Percentiles rank a stretch among this genome's conserved stretches.
phyloP scores from a whole-genome alignment of 2,329 filamentous ascomycete species.

The Ciborinia camelliae region DNA sequence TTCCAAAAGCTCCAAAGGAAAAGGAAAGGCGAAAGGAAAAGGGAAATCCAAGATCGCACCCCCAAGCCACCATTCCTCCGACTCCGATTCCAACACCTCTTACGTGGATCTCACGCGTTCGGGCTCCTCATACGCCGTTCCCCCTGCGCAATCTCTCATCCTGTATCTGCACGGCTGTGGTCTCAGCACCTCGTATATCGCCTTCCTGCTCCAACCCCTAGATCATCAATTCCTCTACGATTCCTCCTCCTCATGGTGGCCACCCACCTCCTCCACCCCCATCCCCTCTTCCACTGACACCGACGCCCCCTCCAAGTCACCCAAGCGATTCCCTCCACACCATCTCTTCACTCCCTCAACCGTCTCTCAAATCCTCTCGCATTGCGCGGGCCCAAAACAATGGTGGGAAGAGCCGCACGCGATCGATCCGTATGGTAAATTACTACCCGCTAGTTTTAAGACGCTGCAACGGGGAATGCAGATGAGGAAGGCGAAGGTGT shows the following conservation, averaged over 20 bases:
- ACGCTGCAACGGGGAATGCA: background rate
- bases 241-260: background rate
- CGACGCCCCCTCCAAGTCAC: slow-evolving; percentile 19
- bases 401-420: background rate
- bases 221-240: slow-evolving; percentile 6
- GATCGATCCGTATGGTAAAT: background rate
- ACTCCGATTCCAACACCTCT: slow-evolving; percentile 2
- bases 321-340: slow-evolving; percentile 50
- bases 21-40: background rate
- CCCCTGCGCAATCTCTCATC: background rate
- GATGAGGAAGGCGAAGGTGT: background rate
- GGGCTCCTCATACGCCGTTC: background rate
- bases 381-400: slow-evolving; percentile 36
- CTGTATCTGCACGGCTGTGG: background rate
- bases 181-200: background rate
- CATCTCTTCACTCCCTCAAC: slow-evolving; percentile 65
- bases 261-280: background rate
- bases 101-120: background rate
- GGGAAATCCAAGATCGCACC: background rate
- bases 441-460: background rate
- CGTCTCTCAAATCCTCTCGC: slow-evolving; percentile 74
- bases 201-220: background rate
- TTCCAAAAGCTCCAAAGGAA: too few species aligned
- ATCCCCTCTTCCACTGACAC: slow-evolving; percentile 18
- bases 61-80: background rate